phyloP scores from a whole-genome alignment of 2,329 filamentous ascomycete species.

The Drechslerella dactyloides region DNA sequence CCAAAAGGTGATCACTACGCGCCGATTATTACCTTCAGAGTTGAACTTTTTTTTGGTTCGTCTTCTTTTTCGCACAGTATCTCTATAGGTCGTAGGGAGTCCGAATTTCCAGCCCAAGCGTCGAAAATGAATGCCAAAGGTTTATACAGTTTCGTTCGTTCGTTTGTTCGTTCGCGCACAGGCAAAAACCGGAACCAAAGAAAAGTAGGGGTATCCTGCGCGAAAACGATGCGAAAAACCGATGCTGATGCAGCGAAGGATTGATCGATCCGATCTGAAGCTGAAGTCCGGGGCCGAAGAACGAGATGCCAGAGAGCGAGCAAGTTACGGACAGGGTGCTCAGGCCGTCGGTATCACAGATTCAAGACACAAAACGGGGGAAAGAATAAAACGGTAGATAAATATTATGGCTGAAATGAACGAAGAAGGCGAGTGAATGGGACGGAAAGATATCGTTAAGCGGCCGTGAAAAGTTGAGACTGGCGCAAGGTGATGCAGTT shows the following conservation, averaged over 20 bases:
- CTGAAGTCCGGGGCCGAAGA: constrained; percentile 3
- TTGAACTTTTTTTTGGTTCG: constrained; percentile 14
- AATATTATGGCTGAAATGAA: constrained; percentile 10
- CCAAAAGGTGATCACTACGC: too few relatives aligned
- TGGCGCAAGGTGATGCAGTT: constrained; percentile 19
- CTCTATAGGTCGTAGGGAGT: constrained; percentile 38
- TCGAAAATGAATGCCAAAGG: constrained; percentile 18
- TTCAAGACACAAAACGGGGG: not conserved
- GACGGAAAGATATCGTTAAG: constrained; percentile 32
- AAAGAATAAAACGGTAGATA: constrained; percentile 3
- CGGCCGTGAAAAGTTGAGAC: constrained; percentile 37
- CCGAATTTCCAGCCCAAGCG: constrained; percentile 33
- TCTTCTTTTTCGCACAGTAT: constrained; percentile 18
- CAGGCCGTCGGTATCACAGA: not conserved
- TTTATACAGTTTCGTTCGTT: constrained; percentile 42
- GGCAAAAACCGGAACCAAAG: constrained; percentile 22
- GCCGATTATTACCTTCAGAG: constrained; percentile 21
- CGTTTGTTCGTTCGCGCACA: constrained; percentile 16
- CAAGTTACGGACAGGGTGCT: not conserved
- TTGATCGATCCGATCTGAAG: constrained; percentile 13
- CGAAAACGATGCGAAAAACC: constrained; percentile 44
- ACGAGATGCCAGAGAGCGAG: constrained; percentile 11
- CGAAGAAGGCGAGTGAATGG: constrained; percentile 6
- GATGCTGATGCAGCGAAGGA: constrained; percentile 18
- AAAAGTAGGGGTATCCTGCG: constrained; percentile 45